Percentiles rank a stretch among this genome's conserved stretches.
phyloP scores from a whole-genome alignment of 176 grass and related monocot genomes.

The Aegilops longissima region DNA sequence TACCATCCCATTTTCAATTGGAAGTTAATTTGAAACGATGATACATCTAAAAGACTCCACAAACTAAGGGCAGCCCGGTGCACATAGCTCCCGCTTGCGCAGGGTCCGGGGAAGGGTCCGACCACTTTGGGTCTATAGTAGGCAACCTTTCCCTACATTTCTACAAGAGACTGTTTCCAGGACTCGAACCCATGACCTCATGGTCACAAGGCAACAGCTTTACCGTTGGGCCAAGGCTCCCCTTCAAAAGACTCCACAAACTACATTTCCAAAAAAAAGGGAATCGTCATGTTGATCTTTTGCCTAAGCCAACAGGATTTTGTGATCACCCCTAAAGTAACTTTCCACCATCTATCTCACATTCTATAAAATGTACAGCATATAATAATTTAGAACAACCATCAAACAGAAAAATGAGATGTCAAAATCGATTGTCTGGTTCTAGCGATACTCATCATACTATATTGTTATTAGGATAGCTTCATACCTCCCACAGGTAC shows the following conservation, averaged over 20 bases:
- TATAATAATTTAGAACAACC: not conserved
- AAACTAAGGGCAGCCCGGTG: not conserved
- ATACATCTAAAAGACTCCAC: not conserved
- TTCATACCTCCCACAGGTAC: slow-evolving; percentile 97
- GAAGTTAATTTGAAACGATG: not conserved
- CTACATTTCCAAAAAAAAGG: not conserved
- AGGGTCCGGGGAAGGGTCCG: no score
- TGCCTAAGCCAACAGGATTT: not conserved
- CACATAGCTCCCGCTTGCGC: no score
- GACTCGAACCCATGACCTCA: no score
- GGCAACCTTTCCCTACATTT: no score
- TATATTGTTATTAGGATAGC: slow-evolving; percentile 14
- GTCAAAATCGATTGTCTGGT: not conserved
- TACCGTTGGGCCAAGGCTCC: no score
- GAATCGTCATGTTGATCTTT: not conserved
- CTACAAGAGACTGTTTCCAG: no score
- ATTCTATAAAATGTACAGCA: not conserved
- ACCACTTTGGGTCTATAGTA: no score
- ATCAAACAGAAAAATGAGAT: slow-evolving; percentile 1
- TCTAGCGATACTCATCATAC: slow-evolving; percentile 15
- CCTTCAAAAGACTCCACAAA: not conserved
- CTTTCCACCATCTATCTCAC: not conserved
- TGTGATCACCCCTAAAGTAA: not conserved
- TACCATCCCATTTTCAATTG: not conserved
- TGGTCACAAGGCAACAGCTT: no score